A percentile compares a stretch with the other conserved stretches of the same genome.
Evolutionary conservation across 2,329 filamentous ascomycete species (phyloP).

Genomic region (Periglandula ipomoeae): DNA sequence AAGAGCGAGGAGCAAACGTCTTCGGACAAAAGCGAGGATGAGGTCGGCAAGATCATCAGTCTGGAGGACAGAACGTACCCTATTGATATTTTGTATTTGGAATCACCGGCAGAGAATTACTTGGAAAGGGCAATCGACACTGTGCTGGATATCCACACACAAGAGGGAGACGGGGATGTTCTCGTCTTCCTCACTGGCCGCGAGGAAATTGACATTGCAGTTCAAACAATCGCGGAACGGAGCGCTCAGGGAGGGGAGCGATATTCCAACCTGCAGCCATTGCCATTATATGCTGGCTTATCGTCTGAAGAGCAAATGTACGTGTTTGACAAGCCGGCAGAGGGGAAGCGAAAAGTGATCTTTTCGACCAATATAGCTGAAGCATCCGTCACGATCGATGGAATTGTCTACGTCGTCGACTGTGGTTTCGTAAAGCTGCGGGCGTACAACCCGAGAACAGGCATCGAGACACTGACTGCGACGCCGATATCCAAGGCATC

Average conservation of each 20-base stretch:
- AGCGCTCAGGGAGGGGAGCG: slow-evolving; percentile 44
- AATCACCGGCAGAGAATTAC: slow-evolving; percentile 74
- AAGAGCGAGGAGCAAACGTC: slow-evolving; percentile 26
- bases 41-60: slow-evolving; percentile 54
- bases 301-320: slow-evolving; percentile 90
- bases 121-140: slow-evolving; percentile 74
- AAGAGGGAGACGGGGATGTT: slow-evolving; percentile 76
- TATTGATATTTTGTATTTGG: slow-evolving; percentile 76
- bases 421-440: slow-evolving; percentile 85
- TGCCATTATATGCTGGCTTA: slow-evolving; percentile 84
- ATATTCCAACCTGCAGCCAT: slow-evolving; percentile 21
- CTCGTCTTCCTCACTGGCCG: slow-evolving; percentile 86
- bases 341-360: slow-evolving; percentile 81
- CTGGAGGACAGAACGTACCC: slow-evolving; percentile 83
- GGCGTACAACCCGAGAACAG: slow-evolving; percentile 72
- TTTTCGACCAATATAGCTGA: slow-evolving; percentile 95
- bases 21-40: slow-evolving; percentile 15
- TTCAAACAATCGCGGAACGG: slow-evolving; percentile 71
- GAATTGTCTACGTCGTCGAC: slow-evolving; percentile 85
- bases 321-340: slow-evolving; percentile 76
- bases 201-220: slow-evolving; percentile 79
- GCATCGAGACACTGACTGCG: slow-evolving; percentile 79
- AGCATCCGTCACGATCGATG: slow-evolving; percentile 88
- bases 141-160: slow-evolving; percentile 77
- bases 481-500: slow-evolving; percentile 83